Percentiles rank a stretch among this genome's conserved stretches.
phyloP scores from a whole-genome alignment of 2,329 filamentous ascomycete genomes.

The Calonectria fujianensis region DNA sequence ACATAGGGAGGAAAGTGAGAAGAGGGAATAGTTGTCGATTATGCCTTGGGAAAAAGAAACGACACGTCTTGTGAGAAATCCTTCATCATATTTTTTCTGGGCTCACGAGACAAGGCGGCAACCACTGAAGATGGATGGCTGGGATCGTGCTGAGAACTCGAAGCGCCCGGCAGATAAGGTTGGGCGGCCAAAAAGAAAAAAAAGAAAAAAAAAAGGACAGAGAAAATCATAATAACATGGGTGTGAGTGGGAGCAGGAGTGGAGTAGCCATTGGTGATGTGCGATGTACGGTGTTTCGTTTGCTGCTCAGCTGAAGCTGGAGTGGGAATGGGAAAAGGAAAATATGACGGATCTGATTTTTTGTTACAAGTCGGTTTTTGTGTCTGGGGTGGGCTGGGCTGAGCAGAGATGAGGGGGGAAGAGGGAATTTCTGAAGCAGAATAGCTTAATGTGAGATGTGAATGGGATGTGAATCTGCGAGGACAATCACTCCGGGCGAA shows the following conservation, averaged over 20 bases:
- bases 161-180: slow-evolving; percentile 41
- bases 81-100: slow-evolving; percentile 29
- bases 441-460: slow-evolving; percentile 24
- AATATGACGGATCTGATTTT: slow-evolving; percentile 25
- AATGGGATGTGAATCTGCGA: slow-evolving; percentile 15
- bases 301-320: slow-evolving; percentile 25
- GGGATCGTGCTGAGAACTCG: slow-evolving; percentile 18
- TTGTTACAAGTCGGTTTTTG: slow-evolving; percentile 14
- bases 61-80: slow-evolving; percentile 27
- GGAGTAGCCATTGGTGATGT: slow-evolving; percentile 21
- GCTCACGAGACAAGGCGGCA: slow-evolving; percentile 20
- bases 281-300: slow-evolving; percentile 25
- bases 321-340: slow-evolving; percentile 10
- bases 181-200: slow-evolving; percentile 21
- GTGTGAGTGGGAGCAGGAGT: slow-evolving; percentile 9
- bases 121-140: slow-evolving; percentile 33
- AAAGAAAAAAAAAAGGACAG: slow-evolving; percentile 8
- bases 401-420: slow-evolving; percentile 4
- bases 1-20: slow-evolving; percentile 2
- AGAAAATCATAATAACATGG: background rate
- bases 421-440: slow-evolving; percentile 20
- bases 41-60: slow-evolving; percentile 24
- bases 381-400: slow-evolving; percentile 1
- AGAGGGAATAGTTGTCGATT: slow-evolving; percentile 11
- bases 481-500: slow-evolving; percentile 5